A percentile compares a stretch with the other conserved stretches of the same genome.
Evolutionary conservation across 495 filamentous ascomycete species (phyloP).

Genomic region (Trypethelium eluteriae): DNA sequence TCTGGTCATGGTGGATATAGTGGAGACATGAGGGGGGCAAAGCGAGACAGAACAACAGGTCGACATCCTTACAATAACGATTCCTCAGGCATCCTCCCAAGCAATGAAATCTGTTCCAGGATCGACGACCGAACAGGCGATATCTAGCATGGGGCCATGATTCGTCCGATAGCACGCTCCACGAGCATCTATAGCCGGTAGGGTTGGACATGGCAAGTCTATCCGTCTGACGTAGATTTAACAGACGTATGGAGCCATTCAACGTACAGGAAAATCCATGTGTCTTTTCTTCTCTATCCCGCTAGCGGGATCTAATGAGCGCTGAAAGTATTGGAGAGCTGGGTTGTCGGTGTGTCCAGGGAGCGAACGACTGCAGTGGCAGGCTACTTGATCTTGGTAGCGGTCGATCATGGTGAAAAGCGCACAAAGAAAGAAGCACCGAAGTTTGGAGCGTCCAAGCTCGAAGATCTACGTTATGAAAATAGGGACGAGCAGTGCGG

Average conservation of each 20-base stretch:
- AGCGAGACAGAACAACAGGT: neutral
- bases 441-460: neutral
- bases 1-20: neutral
- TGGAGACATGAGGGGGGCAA: neutral
- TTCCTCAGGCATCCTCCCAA: neutral
- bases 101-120: neutral
- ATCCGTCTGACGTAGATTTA: neutral
- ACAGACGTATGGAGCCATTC: neutral
- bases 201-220: neutral
- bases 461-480: neutral
- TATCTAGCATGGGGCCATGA: neutral
- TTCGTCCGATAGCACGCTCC: neutral
- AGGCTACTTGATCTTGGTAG: neutral
- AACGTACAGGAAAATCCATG: neutral
- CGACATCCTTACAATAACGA: neutral
- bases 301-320: neutral
- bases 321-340: neutral
- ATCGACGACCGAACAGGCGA: neutral
- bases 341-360: neutral
- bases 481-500: slow-evolving; percentile 5
- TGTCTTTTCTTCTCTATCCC: neutral
- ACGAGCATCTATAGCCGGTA: neutral
- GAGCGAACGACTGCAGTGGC: neutral
- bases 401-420: neutral
- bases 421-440: neutral